Evolutionary conservation across 2,329 filamentous ascomycete genomes (phyloP).

Genomic region (Colletotrichum chlorophyti): DNA sequence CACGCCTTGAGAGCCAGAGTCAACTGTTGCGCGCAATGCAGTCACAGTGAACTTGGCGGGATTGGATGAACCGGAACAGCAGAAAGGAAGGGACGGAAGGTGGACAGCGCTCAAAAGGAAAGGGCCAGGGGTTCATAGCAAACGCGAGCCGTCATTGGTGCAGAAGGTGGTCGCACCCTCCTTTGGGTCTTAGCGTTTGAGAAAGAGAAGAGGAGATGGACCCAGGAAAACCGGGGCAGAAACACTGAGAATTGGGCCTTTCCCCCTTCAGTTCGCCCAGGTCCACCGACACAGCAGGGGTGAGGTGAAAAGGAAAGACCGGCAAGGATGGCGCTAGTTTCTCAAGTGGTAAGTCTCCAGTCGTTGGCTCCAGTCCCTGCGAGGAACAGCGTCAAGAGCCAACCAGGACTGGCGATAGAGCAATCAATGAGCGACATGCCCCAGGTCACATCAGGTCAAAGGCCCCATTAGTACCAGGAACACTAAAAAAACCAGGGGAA

Average conservation of each 20-base stretch:
- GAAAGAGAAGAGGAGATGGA: not conserved
- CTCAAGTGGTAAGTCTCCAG: conserved; percentile 18
- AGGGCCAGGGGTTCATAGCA: conserved; percentile 1
- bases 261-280: conserved; percentile 12
- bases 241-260: conserved; percentile 20
- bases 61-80: not conserved
- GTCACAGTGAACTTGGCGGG: no score
- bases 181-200: not conserved
- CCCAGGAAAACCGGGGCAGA: not conserved
- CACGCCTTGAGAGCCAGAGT: not conserved
- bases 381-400: not conserved
- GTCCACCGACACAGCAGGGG: conserved; percentile 4
- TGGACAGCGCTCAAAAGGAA: not conserved
- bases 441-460: conserved; percentile 12
- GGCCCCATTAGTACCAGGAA: conserved; percentile 1
- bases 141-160: conserved; percentile 21
- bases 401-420: conserved; percentile 14
- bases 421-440: conserved; percentile 30
- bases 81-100: not conserved
- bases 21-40: no score
- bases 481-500: not conserved
- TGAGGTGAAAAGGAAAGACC: conserved; percentile 18
- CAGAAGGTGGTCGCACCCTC: conserved; percentile 4
- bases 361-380: conserved; percentile 18
- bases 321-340: conserved; percentile 20